Base-by-base conservation (phyloP, 2,329 filamentous ascomycete genomes). In the Diaporthe sp. region DNA sequence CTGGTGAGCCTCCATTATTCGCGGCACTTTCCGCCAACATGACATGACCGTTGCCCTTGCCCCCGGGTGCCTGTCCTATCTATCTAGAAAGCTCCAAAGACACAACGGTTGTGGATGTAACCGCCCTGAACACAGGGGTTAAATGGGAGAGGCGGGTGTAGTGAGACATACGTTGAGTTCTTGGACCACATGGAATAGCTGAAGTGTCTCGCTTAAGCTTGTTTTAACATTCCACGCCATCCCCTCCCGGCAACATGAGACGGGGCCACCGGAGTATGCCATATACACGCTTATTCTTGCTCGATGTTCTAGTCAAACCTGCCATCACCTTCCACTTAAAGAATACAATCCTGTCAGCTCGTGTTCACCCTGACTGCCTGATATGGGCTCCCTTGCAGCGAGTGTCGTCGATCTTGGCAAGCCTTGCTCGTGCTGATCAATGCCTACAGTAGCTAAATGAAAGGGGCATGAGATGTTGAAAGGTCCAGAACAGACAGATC, bases 141-240 rank as follows among this genome's bases (percentile, higher is more conserved):
- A 4, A 53, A 55, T 28, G 17, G 10, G 13, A 1, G 65, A 55
- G 49, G 65, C 31, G 2, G 65, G 46, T 39, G 8, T 3, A 4
- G 46, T 70, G 46, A 70, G 65, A 70, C 65, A 70, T 10, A 9
- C 65, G 31, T 53, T 53, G 49, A 22, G 31, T 9, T 12, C 13
- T 62, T 2, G 39, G 39, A 31, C 60, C 58, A 53, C 49, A 70
- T 70, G 65, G 65, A 5, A 39, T 10, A n/a, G 62, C 22, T 19
- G 6, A 0, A 25, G 8, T 68, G 62, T 68, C 46, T 68, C 2
- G 34, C 12, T 55, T 9, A 55, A 55, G 65, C n/a, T 28, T 53
- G 49, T 39, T 12, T 42, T 53, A 12, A 19, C 65, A 70, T 70
- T 70, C 65, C 65, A 70, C 65, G 65, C 31, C 34, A 53, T 53